Evolutionary conservation across 2,329 filamentous ascomycete species (phyloP).

Genomic region (Alternaria alternata): DNA sequence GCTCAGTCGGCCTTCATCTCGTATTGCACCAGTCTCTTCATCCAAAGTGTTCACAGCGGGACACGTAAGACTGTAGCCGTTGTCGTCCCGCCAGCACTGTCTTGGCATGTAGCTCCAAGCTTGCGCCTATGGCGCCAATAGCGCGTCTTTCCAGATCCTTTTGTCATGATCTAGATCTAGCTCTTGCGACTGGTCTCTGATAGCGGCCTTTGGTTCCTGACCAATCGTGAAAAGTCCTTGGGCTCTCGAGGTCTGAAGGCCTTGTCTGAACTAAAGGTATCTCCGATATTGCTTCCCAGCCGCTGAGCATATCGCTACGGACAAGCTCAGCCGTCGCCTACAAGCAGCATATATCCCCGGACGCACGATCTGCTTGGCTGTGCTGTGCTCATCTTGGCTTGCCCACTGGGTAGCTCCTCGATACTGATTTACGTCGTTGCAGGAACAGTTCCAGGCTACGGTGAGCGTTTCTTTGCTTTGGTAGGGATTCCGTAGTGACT

Average conservation of each 20-base stretch:
- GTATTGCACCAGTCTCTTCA: not conserved
- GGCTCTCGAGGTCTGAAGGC: not conserved
- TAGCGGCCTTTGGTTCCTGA: not conserved
- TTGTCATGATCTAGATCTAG: not conserved
- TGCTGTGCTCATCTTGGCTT: not conserved
- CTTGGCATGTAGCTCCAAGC: not conserved
- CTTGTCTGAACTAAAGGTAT: not conserved
- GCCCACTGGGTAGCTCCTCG: not conserved
- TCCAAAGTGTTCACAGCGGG: not conserved
- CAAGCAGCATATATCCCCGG: not conserved
- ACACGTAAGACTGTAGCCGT: not conserved
- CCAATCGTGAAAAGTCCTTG: not conserved
- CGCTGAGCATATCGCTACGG: not conserved
- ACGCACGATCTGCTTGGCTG: not conserved
- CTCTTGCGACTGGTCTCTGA: not conserved
- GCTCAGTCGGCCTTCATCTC: not conserved
- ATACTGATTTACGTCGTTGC: not conserved
- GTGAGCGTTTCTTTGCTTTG: not conserved
- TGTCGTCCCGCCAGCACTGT: not conserved
- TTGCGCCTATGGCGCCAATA: not conserved
- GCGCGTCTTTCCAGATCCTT: not conserved
- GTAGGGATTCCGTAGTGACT: not conserved
- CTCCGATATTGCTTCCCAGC: not conserved
- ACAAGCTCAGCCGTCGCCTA: not conserved
- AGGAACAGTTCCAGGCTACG: not conserved